Percentiles rank a stretch among this genome's conserved stretches.
Conservation (phyloP, 1,139 yeast species). For the Candida sanyaensis region DNA sequence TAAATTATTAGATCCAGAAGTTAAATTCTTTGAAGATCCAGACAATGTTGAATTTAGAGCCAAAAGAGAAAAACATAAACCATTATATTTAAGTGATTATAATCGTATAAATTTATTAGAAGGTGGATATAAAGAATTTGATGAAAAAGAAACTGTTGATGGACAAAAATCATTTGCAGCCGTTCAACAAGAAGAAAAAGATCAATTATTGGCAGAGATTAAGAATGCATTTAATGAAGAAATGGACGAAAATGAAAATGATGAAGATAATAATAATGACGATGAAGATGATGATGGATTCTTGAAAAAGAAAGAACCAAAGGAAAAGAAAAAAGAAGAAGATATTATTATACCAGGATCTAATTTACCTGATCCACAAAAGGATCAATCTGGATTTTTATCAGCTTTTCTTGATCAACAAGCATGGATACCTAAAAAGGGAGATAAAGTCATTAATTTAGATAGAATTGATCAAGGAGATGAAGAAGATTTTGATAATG, state of each 20-base stretch:
- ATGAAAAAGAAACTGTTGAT: conserved; percentile 47
- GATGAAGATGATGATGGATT: conserved; percentile 49
- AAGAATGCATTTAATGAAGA: conserved; percentile 61
- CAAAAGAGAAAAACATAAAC: conserved; percentile 51
- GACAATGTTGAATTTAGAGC: conserved; percentile 33
- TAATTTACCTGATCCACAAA: conserved; percentile 68
- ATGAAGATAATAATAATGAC: conserved; percentile 47
- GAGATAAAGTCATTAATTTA: conserved; percentile 55
- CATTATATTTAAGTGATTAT: conserved; percentile 87
- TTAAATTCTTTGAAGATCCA: conserved; percentile 71
- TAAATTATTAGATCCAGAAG: conserved; percentile 64
- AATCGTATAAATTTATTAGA: conserved; percentile 79
- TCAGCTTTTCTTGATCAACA: conserved; percentile 70
- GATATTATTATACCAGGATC: conserved; percentile 10
- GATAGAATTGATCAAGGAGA: conserved; percentile 63
- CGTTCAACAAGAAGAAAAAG: conserved; percentile 76
- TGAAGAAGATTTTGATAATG: conserved; percentile 88
- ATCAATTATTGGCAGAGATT: conserved; percentile 71
- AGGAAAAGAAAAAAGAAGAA: conserved; percentile 16
- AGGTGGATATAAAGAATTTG: conserved; percentile 58
- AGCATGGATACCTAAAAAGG: conserved; percentile 83
- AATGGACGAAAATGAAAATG: conserved; percentile 43
- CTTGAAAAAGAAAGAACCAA: conserved; percentile 55
- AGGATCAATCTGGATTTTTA: conserved; percentile 67
- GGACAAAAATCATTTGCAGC: conserved; percentile 70